These are phyloP conservation scores for Talaromyces pinophilus DNA, from an alignment of 2,329 filamentous ascomycete species.

Conservation along the genomic window DNA sequence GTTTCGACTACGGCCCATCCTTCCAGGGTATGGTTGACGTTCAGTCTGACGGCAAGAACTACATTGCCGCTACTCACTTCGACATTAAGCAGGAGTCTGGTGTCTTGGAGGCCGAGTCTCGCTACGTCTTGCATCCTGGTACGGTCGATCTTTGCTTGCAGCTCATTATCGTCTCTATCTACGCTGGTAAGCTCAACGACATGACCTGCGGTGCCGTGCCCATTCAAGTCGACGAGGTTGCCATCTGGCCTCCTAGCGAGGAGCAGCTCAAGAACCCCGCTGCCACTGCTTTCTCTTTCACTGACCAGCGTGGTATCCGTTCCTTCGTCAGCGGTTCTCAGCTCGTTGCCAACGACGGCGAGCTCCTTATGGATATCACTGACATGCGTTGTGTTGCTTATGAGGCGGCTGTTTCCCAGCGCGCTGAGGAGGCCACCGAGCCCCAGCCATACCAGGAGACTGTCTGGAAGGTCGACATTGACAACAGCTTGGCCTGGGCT, in stretches of 20 bases:
- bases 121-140: conserved; percentile 10
- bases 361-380: conserved; percentile 25
- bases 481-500: conserved; percentile 9
- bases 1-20: conserved; percentile 24
- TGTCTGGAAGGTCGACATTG: conserved; percentile 26
- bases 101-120: conserved; percentile 22
- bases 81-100: conserved; percentile 8
- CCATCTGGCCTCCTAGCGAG: conserved; percentile 18
- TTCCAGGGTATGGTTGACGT: conserved; percentile 20
- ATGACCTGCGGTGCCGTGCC: conserved; percentile 26
- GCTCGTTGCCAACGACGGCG: conserved; percentile 17
- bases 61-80: conserved; percentile 7
- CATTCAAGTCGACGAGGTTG: conserved; percentile 25
- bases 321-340: conserved; percentile 21
- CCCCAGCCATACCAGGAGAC: conserved; percentile 23
- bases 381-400: conserved; percentile 25
- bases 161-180: conserved; percentile 26
- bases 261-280: conserved; percentile 2
- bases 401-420: conserved; percentile 25
- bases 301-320: conserved; percentile 13
- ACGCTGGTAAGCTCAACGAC: conserved; percentile 23
- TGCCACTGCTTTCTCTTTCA: conserved; percentile 19
- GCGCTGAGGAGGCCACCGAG: not conserved
- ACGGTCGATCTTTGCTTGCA: conserved; percentile 28
- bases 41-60: conserved; percentile 6